phyloP scores from a whole-genome alignment of 345 rosid species.

The Eucalyptus sp. region DNA sequence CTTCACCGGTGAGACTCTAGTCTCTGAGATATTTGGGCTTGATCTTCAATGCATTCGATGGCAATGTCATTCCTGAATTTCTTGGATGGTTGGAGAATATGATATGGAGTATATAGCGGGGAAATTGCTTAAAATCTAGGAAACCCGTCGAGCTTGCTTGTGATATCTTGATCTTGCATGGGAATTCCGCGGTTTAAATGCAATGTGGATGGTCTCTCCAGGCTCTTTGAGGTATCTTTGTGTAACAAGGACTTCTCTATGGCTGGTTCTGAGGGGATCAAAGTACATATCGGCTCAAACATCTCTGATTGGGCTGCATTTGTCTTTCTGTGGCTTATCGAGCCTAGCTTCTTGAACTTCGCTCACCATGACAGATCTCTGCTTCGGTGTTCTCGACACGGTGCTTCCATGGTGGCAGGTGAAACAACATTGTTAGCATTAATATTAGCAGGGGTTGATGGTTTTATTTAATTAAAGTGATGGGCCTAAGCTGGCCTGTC shows the following conservation, averaged over 20 bases:
- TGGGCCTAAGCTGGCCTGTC: too few species aligned
- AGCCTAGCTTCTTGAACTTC: neutral
- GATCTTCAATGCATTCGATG: neutral
- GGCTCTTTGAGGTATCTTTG: neutral
- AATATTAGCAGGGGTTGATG: neutral
- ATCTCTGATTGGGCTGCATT: neutral
- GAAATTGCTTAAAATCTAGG: neutral
- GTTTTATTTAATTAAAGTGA: too few species aligned
- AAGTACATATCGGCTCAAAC: neutral
- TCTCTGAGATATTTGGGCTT: neutral
- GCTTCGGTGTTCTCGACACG: neutral
- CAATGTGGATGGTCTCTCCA: neutral
- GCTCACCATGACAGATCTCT: neutral
- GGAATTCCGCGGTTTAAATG: neutral
- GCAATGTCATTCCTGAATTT: neutral
- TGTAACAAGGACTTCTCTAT: neutral
- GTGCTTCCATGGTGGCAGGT: neutral
- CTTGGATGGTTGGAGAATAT: neutral
- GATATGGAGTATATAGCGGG: neutral
- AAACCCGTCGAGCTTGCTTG: neutral
- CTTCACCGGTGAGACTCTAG: neutral
- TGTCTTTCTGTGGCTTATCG: neutral
- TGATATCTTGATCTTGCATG: neutral
- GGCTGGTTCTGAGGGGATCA: neutral
- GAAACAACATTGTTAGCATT: neutral